phyloP scores from a whole-genome alignment of 129 eudicot species.

The Kitagawia praeruptora region DNA sequence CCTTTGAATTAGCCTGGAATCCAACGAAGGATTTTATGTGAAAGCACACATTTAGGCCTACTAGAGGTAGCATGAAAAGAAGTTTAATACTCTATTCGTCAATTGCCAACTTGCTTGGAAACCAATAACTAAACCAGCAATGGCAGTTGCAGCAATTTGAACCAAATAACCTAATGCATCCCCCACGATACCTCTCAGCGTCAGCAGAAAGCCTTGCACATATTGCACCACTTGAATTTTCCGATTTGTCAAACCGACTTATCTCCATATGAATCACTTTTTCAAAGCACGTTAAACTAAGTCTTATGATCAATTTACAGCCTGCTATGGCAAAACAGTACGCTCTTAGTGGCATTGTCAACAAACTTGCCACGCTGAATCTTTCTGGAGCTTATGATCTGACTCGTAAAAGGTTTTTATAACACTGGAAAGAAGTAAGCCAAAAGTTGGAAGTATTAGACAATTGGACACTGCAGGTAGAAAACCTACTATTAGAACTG shows the following conservation, averaged over 20 bases:
- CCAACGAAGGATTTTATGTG: slow-evolving; percentile 32
- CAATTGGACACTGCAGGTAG: slow-evolving; percentile 33
- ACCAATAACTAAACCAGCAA: slow-evolving; percentile 39
- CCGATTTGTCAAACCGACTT: slow-evolving; percentile 36
- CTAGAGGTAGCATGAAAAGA: slow-evolving; percentile 30
- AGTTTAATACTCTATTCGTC: slow-evolving; percentile 17
- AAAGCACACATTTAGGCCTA: slow-evolving; percentile 33
- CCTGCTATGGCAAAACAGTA: slow-evolving; percentile 42
- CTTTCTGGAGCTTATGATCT: slow-evolving; percentile 19
- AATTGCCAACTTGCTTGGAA: slow-evolving; percentile 45
- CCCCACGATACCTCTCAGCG: slow-evolving; percentile 37
- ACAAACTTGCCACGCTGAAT: slow-evolving; percentile 19
- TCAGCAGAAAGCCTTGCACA: slow-evolving; percentile 36
- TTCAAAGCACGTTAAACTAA: slow-evolving; percentile 37
- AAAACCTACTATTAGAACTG: slow-evolving; percentile 20
- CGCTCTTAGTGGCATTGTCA: slow-evolving; percentile 21
- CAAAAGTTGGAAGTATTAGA: slow-evolving; percentile 25
- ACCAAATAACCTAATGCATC: slow-evolving; percentile 37
- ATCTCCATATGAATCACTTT: slow-evolving; percentile 38
- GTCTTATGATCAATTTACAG: slow-evolving; percentile 30
- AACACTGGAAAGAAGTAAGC: slow-evolving; percentile 23
- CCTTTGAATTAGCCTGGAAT: slow-evolving; percentile 37
- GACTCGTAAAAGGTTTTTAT: slow-evolving; percentile 32
- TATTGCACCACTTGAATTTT: slow-evolving; percentile 39
- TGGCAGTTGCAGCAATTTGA: slow-evolving; percentile 32